Evolutionary conservation across 2,329 filamentous ascomycete species (phyloP), one percentile per base, ranked within the genome.

Genomic region (Diplodia sapinea): DNA sequence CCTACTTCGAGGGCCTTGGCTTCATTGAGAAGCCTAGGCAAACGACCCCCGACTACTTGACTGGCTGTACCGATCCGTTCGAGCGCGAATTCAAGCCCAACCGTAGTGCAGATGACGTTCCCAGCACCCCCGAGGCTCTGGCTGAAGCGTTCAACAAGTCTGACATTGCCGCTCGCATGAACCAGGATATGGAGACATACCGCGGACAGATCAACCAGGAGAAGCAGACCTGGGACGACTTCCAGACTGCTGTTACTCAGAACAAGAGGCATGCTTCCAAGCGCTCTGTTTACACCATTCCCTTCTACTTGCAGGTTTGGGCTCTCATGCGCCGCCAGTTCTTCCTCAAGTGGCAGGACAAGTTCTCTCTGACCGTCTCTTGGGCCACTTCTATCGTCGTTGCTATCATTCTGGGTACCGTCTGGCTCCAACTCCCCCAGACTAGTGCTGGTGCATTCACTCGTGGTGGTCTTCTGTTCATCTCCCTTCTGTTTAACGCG

Each of bases 261-360:
- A 89, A 89, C 76, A 96, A 96, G 82, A 89, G 91, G 12, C 88
- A 89, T 8, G 90, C 92, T 0, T 81, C 84, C 0, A 87, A 89
- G 73, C 88, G 87, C 68, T 94, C 91, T 0, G 90, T 94, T 40
- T 96, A 96, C 79, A 89, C 88, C 0, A 90, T 94, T 65, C 92
- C 92, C 0, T 95, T 95, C 79, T 88, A 93, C 70, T 82, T 92
- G 1, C 93, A 96, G 76, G 85, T 95, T 26, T 94, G 89, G 89
- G 91, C 91, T 0, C 80, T 95, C 70, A 91, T 94, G 85, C 90
- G 92, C 77, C 88, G 93, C 5, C 92, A 96, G 76, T 95, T 93
- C 76, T 83, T 90, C 63, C 88, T 96, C 73, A 95, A 95, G 81
- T 89, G 92, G 82, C 92, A 96, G 77, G 92, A 96, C 76, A 90